These are phyloP conservation scores for Lepidium aucheri DNA, from an alignment of 345 rosid species.

Conservation along the genomic window DNA sequence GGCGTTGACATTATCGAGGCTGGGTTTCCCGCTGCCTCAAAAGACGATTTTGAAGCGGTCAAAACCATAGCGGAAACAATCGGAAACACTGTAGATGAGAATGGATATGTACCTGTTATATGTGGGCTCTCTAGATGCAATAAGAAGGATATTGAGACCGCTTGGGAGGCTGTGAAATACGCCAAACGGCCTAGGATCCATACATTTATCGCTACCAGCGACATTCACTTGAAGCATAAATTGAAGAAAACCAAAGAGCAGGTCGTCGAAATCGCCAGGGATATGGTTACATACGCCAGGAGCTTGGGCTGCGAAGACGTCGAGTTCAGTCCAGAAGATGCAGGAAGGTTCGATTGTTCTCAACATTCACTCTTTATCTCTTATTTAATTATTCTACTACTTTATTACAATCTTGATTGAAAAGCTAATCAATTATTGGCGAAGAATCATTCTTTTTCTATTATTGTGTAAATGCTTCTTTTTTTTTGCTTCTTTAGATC, in stretches of 20 bases:
- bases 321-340: conserved; percentile 95
- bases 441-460: neutral
- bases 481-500: conserved; percentile 38
- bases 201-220: conserved; percentile 82
- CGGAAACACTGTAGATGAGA: conserved; percentile 54
- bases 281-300: conserved; percentile 63
- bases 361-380: too few relatives aligned
- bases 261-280: conserved; percentile 69
- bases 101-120: conserved; percentile 80
- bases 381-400: neutral
- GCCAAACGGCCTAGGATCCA: conserved; percentile 85
- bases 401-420: neutral
- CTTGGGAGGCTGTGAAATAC: conserved; percentile 86
- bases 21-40: conserved; percentile 86
- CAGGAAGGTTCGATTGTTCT: conserved; percentile 67
- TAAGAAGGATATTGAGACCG: conserved; percentile 59
- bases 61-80: conserved; percentile 60
- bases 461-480: neutral
- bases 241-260: conserved; percentile 62
- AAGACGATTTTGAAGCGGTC: conserved; percentile 90
- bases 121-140: conserved; percentile 91
- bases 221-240: conserved; percentile 75
- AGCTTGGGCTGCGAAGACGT: conserved; percentile 89
- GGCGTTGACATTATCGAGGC: conserved; percentile 94
- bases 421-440: conserved; percentile 32